Conservation (phyloP, 1,139 yeast genomes). For the Groenewaldozyma sp. region DNA sequence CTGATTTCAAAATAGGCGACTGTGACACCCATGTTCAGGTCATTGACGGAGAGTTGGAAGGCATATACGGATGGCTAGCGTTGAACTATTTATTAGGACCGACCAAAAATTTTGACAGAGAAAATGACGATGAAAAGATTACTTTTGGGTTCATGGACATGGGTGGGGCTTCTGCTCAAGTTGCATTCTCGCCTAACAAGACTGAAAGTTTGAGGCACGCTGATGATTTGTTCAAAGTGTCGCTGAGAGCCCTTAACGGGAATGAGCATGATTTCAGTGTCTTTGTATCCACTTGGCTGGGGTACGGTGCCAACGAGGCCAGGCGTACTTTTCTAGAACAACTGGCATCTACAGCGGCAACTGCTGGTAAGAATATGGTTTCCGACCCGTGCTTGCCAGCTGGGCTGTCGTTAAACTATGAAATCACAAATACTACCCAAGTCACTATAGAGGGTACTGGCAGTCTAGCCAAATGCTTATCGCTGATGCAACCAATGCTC, state of each 20-base stretch:
- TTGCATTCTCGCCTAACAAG: slow-evolving; percentile 60
- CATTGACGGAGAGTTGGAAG: slow-evolving; percentile 69
- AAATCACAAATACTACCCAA: slow-evolving; percentile 9
- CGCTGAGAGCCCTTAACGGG: slow-evolving; percentile 37
- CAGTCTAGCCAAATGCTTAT: slow-evolving; percentile 47
- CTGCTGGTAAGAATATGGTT: slow-evolving; percentile 16
- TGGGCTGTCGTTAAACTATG: slow-evolving; percentile 24
- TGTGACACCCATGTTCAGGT: slow-evolving; percentile 47
- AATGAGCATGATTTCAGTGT: slow-evolving; percentile 39
- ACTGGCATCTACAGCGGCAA: slow-evolving; percentile 14
- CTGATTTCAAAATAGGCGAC: slow-evolving; percentile 48
- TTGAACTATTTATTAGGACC: slow-evolving; percentile 55
- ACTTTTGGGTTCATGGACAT: slow-evolving; percentile 66
- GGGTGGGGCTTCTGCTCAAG: slow-evolving; percentile 82
- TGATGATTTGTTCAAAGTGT: slow-evolving; percentile 45
- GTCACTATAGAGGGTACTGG: slow-evolving; percentile 50
- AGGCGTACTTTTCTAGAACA: slow-evolving; percentile 41
- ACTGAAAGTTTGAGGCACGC: slow-evolving; percentile 47
- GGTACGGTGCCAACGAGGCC: slow-evolving; percentile 73
- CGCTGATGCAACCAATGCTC: slow-evolving; percentile 52
- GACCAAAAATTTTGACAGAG: slow-evolving; percentile 8
- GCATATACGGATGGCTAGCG: slow-evolving; percentile 76
- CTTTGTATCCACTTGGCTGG: slow-evolving; percentile 66
- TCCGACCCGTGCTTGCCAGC: slow-evolving; percentile 60
- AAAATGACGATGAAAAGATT: slow-evolving; percentile 37